Conservation (phyloP, 2,329 filamentous ascomycete genomes). For the Cercospora berteroae region DNA sequence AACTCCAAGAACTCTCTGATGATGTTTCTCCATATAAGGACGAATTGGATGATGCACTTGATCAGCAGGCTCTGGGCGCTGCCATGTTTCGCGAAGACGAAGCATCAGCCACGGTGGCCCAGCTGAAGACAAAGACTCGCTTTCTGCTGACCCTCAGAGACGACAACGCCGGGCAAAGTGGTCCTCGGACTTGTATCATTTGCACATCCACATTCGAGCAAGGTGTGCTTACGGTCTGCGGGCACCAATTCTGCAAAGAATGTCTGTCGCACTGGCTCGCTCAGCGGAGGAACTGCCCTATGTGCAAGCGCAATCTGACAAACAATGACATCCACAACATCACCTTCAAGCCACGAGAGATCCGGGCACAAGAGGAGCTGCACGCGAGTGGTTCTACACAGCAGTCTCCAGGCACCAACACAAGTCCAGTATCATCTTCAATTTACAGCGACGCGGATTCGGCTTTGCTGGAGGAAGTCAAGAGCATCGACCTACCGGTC, state of each 20-base stretch:
- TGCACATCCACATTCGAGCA: conserved; percentile 73
- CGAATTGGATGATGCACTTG: conserved; percentile 56
- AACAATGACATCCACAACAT: conserved; percentile 77
- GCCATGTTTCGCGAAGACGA: conserved; percentile 50
- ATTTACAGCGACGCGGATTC: conserved; percentile 79
- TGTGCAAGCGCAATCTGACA: conserved; percentile 72
- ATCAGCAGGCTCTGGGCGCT: conserved; percentile 48
- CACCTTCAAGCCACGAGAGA: conserved; percentile 71
- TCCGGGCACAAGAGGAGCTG: conserved; percentile 63
- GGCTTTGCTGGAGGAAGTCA: conserved; percentile 73
- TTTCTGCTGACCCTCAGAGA: conserved; percentile 66
- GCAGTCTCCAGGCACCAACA: conserved; percentile 60
- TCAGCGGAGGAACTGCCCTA: conserved; percentile 72
- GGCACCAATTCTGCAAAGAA: conserved; percentile 87
- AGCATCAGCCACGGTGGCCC: conserved; percentile 58
- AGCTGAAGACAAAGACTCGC: conserved; percentile 68
- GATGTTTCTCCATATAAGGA: conserved; percentile 74
- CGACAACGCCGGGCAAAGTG: conserved; percentile 57
- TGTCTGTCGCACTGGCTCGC: conserved; percentile 80
- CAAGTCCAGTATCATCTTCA: conserved; percentile 42
- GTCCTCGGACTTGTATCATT: conserved; percentile 72
- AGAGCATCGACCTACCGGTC: conserved; percentile 66
- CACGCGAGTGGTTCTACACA: neutral
- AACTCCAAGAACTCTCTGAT: conserved; percentile 88
- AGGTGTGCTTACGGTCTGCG: conserved; percentile 83